Conservation (phyloP, 345 rosid species). For the Rhodamnia argentea region DNA sequence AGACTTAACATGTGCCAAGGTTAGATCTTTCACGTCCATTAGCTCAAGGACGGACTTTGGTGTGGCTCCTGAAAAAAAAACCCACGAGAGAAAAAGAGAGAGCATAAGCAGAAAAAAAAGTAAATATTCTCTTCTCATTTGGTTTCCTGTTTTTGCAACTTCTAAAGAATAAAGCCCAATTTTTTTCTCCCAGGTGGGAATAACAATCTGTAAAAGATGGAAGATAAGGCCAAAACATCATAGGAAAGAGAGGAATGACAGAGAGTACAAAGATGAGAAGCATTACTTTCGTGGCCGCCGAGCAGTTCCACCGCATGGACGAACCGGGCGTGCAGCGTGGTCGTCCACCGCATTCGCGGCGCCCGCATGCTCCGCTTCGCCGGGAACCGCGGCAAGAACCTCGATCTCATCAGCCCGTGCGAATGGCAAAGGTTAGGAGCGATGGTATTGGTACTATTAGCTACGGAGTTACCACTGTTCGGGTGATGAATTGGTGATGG, state of each 20-base stretch:
- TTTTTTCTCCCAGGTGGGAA: not conserved
- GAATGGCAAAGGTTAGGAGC: constrained; percentile 22
- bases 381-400: constrained; percentile 55
- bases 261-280: not conserved
- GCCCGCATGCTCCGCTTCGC: constrained; percentile 52
- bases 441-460: not conserved
- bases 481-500: not conserved
- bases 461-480: not conserved
- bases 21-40: constrained; percentile 99
- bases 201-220: not conserved
- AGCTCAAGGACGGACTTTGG: constrained; percentile 99
- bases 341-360: constrained; percentile 97
- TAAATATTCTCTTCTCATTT: not conserved
- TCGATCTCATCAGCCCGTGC: constrained; percentile 53
- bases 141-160: not conserved
- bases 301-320: constrained; percentile 97
- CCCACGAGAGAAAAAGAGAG: not conserved
- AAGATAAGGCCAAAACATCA: not conserved
- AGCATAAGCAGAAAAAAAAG: not conserved
- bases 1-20: constrained; percentile 98
- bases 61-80: constrained; percentile 54
- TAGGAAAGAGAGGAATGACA: not conserved
- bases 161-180: not conserved
- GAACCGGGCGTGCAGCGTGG: constrained; percentile 94
- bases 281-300: constrained; percentile 98